Evolutionary conservation across 176 grass and related monocot species (phyloP).

Genomic region (Lolium rigidum): DNA sequence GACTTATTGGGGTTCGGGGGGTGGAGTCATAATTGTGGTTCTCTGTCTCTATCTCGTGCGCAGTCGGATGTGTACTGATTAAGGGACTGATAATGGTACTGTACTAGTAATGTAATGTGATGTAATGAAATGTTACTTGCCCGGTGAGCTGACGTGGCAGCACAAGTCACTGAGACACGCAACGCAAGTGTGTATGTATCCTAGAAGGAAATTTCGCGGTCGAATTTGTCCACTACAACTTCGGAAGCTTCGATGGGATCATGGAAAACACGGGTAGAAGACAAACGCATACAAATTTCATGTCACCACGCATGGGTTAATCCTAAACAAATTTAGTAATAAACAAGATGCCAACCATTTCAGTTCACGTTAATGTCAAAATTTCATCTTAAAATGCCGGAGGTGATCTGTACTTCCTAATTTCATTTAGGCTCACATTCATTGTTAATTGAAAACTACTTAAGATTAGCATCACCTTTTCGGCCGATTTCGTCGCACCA

Average conservation of each 20-base stretch:
- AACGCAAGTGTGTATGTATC: background rate
- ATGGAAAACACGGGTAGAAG: background rate
- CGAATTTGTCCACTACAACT: background rate
- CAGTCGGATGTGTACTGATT: background rate
- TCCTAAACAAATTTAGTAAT: no score
- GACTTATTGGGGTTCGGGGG: conserved; percentile 35
- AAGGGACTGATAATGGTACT: background rate
- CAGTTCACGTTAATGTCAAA: no score
- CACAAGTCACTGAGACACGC: background rate
- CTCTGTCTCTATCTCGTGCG: no score
- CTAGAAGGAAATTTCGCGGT: background rate
- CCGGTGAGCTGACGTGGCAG: background rate
- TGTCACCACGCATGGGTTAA: no score
- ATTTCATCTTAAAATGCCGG: no score
- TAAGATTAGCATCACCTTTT: no score
- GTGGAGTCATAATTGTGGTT: background rate
- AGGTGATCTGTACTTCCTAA: no score
- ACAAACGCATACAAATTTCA: no score
- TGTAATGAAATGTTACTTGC: background rate
- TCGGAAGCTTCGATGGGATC: background rate
- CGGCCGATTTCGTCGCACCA: no score
- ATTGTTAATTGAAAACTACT: no score
- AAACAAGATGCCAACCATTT: no score
- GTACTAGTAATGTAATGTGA: background rate
- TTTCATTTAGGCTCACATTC: no score